These are phyloP conservation scores for Termitomyces bulborhizus DNA, from an alignment of 768 basidiomycete species.

Conservation along the genomic window DNA sequence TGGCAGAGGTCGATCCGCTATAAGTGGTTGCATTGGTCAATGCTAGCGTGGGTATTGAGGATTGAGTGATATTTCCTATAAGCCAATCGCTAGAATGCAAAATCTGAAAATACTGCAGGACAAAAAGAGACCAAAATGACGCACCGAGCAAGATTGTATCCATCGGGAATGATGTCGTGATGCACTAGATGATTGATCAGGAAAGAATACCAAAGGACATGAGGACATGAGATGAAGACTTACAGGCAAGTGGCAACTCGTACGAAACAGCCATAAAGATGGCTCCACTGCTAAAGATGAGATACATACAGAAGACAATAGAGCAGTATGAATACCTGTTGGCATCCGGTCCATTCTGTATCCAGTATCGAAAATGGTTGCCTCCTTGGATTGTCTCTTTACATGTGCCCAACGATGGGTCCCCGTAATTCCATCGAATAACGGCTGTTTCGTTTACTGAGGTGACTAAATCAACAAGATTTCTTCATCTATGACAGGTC, in stretches of 20 bases:
- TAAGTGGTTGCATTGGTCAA: slow-evolving; percentile 58
- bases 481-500: not conserved
- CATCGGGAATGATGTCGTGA: slow-evolving; percentile 72
- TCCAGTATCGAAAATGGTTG: slow-evolving; percentile 86
- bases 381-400: slow-evolving; percentile 82
- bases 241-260: slow-evolving; percentile 60
- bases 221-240: slow-evolving; percentile 6
- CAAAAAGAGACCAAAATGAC: slow-evolving; percentile 6
- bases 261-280: slow-evolving; percentile 73
- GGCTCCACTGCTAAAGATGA: slow-evolving; percentile 42
- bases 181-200: slow-evolving; percentile 25
- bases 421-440: slow-evolving; percentile 82
- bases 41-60: slow-evolving; percentile 36
- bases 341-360: slow-evolving; percentile 59
- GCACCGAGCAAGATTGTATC: slow-evolving; percentile 76
- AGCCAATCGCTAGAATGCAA: slow-evolving; percentile 61
- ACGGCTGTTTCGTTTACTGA: slow-evolving; percentile 77
- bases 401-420: slow-evolving; percentile 79
- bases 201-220: not conserved
- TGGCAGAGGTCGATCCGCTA: slow-evolving; percentile 56
- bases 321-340: slow-evolving; percentile 48
- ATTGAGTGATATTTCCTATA: slow-evolving; percentile 73
- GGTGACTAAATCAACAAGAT: not conserved
- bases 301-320: not conserved
- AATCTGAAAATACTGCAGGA: not conserved